Evolutionary conservation across 139 green algal genomes (phyloP), one percentile per base, ranked within the genome.

Genomic region (Coelastrella sp.): DNA sequence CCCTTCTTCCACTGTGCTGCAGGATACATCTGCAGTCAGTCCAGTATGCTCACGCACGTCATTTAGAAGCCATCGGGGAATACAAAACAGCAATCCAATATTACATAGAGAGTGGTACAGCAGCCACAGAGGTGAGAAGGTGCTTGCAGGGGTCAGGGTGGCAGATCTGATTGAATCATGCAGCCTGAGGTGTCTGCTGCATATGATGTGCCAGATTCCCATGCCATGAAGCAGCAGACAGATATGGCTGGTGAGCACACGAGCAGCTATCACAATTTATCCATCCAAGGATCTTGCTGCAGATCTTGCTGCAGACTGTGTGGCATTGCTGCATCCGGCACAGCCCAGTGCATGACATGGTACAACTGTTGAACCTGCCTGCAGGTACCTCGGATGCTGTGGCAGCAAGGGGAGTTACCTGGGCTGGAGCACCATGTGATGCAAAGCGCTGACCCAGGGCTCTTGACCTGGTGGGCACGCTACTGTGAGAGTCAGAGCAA

Each of bases 301-400:
- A 47, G 32, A 47, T 47, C 32, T 47, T 47, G 32, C 32, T 47
- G 32, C 32, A 47, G 32, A 47, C 32, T 47, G 32, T 47, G 32
- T 47, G 32, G 32, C 32, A 47, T 47, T 47, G 32, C 32, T 47
- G 32, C 32, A 47, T 47, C 32, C 32, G 32, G 32, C 32, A 47
- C 0, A 47, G 32, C 32, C 32, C 32, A 47, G 32, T 47, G 32
- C 32, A 47, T 47, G 32, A 47, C 32, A 47, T 47, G 32, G 32
- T 47, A 47, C 32, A 47, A 47, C 32, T 47, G 32, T 47, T 0
- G 32, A 47, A 47, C 32, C 32, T 47, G 1, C 32, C 32, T 91
- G 90, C 94, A 98, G 92, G 93, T 98, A 14, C 94, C 96, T 17
- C 95, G 96, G 77, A 96, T 98, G 96, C 92, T 97, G 61, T 96